Conservation (phyloP, 495 filamentous ascomycete species). For the Glonium stellatum region DNA sequence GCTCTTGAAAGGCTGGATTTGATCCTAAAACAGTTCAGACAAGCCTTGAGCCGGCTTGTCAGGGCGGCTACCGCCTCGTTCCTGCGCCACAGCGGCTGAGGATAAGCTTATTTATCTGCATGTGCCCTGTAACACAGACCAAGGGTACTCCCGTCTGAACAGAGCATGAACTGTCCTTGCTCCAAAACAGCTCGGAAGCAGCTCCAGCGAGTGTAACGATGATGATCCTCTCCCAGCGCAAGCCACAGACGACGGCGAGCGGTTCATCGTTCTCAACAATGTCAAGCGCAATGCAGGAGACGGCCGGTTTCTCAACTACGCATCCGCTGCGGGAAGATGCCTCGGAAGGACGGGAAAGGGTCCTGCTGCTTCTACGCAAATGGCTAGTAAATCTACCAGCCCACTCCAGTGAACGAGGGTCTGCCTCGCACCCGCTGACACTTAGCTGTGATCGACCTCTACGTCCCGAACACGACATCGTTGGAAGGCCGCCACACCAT, state of each 20-base stretch:
- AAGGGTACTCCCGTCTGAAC: not conserved
- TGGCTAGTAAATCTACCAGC: not conserved
- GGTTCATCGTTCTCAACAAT: not conserved
- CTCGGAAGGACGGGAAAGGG: not conserved
- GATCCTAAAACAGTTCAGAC: too few relatives aligned
- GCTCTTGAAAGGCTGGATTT: too few relatives aligned
- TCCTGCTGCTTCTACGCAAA: not conserved
- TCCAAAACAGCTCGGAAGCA: not conserved
- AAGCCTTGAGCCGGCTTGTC: too few relatives aligned
- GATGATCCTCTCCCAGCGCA: not conserved
- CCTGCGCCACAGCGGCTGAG: too few relatives aligned
- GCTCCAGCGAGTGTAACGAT: not conserved
- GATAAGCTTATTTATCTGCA: too few relatives aligned
- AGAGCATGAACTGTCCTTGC: not conserved
- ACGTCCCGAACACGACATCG: not conserved
- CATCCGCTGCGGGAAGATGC: not conserved
- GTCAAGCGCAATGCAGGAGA: not conserved
- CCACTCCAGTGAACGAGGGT: not conserved
- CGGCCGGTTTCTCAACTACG: not conserved
- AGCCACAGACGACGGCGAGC: not conserved
- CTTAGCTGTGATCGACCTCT: not conserved
- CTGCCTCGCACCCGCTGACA: not conserved
- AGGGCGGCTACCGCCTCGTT: too few relatives aligned
- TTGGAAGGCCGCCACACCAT: not conserved
- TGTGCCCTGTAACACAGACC: not conserved